Evolutionary conservation across 805 yeast genomes (phyloP).

Genomic region (Candida bentonensis): DNA sequence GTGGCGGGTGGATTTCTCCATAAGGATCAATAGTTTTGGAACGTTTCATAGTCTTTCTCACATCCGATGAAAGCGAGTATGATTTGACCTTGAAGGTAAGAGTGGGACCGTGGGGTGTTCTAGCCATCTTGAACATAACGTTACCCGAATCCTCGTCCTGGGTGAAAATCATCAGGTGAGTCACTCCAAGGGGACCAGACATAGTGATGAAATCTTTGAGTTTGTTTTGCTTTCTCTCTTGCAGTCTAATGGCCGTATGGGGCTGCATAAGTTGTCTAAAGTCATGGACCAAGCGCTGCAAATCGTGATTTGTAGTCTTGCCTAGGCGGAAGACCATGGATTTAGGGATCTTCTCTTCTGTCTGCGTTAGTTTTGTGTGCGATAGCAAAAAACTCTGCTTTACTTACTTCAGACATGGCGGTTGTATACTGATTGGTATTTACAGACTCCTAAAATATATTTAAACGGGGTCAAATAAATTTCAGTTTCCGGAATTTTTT

Average conservation of each 20-base stretch:
- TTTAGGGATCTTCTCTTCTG: conserved; percentile 63
- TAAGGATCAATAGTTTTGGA: conserved; percentile 62
- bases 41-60: conserved; percentile 48
- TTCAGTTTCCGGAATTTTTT: too few relatives aligned
- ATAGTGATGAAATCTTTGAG: conserved; percentile 91
- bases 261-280: conserved; percentile 90
- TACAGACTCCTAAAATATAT: too few relatives aligned
- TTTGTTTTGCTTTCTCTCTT: conserved; percentile 77
- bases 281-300: conserved; percentile 58
- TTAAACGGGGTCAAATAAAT: too few relatives aligned
- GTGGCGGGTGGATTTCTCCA: conserved; percentile 70
- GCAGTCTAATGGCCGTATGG: conserved; percentile 79
- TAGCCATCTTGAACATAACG: conserved; percentile 68
- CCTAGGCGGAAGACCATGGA: conserved; percentile 93
- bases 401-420: too few relatives aligned
- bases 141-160: conserved; percentile 61
- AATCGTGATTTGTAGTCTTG: conserved; percentile 17
- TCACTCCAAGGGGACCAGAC: conserved; percentile 93
- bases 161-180: conserved; percentile 76
- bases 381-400: too few relatives aligned
- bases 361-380: too few relatives aligned
- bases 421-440: too few relatives aligned
- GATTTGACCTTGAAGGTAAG: conserved; percentile 63
- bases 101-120: conserved; percentile 92
- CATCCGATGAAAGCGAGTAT: conserved; percentile 74